Base-by-base conservation (phyloP, 2,329 filamentous ascomycete genomes). In the Diaporthe citri region DNA sequence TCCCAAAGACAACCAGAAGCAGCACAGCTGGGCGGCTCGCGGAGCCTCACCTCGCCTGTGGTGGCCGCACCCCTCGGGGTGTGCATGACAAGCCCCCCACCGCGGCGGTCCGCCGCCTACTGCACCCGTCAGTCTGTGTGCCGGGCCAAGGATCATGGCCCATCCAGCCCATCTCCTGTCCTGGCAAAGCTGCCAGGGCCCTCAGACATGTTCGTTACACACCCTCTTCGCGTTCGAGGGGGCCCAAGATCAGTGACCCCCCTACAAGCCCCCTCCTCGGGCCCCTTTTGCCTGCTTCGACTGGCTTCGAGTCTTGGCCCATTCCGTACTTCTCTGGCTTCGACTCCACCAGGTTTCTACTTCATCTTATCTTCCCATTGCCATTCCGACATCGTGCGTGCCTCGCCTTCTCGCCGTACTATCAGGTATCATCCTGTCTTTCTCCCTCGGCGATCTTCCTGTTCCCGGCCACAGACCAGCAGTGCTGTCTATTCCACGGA, bases 131-230 rank as follows among this genome's bases (percentile, higher is more conserved):
- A 55, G 64, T 69, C 64, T 69, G 64, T 69, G 64, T 69, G 64
- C 48, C 46, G 22, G 64, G 64, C 64, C 64, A 41, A 55, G 64
- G 64, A 69, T 69, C 46, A 69, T 41, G 64, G 48, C 64, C 64
- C 60, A 60, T 39, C 60, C 17, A 36, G 36, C 34, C 67, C 74
- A 36, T 73, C 34, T 34, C 71, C 64, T 57, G 51, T 66, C 59
- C 64, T 60, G 56, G 72, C 28, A 25, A 46, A 36, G 31, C n/a
- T 41, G 66, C 51, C 74, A 74, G 71, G 74, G 64, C 74, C 70
- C 71, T 74, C 74, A 67, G 74, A 75, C 74, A 74, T 71, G 41
- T 74, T 71, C 67, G 72, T 74, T 66, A 76, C 74, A 74, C 46
- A 60, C 41, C 48, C 67, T 64, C 43, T 43, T 62, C 41, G 48